Conservation (phyloP, 345 rosid genomes). For the Erodium maritimum region DNA sequence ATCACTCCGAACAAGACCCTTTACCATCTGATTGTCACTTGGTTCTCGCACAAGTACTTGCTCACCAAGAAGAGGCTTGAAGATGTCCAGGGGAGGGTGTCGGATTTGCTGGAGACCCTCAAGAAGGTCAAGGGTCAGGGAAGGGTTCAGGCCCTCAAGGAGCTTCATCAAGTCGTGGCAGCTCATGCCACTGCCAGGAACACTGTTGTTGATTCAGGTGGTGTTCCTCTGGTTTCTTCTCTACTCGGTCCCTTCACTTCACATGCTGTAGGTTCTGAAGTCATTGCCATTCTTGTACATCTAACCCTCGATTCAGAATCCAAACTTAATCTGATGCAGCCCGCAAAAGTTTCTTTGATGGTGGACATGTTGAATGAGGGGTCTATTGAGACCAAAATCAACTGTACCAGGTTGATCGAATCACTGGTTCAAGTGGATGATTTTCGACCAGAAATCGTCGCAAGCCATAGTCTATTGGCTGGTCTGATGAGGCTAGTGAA, state of each 20-base stretch:
- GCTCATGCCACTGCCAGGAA: slow-evolving; percentile 18
- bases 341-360: slow-evolving; percentile 21
- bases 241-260: slow-evolving; percentile 24
- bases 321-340: slow-evolving; percentile 18
- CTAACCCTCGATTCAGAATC: slow-evolving; percentile 17
- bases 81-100: slow-evolving; percentile 24
- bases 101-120: slow-evolving; percentile 16
- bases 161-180: slow-evolving; percentile 15
- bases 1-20: slow-evolving; percentile 22
- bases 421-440: slow-evolving; percentile 15
- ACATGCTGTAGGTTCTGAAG: slow-evolving; percentile 30
- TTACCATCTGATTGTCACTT: slow-evolving; percentile 21
- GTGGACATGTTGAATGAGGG: slow-evolving; percentile 28
- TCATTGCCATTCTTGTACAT: slow-evolving; percentile 25
- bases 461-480: slow-evolving; percentile 17
- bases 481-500: slow-evolving; percentile 21
- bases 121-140: slow-evolving; percentile 26
- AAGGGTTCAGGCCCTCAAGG: slow-evolving; percentile 22
- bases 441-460: slow-evolving; percentile 12
- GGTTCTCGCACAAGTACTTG: slow-evolving; percentile 22
- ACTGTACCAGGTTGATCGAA: slow-evolving; percentile 19
- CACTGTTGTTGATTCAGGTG: slow-evolving; percentile 17
- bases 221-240: slow-evolving; percentile 9
- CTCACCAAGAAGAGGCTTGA: slow-evolving; percentile 17
- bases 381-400: slow-evolving; percentile 21